These are phyloP conservation scores for Albifimbria verrucaria DNA, from an alignment of 2,329 filamentous ascomycete species.

Conservation along the genomic window DNA sequence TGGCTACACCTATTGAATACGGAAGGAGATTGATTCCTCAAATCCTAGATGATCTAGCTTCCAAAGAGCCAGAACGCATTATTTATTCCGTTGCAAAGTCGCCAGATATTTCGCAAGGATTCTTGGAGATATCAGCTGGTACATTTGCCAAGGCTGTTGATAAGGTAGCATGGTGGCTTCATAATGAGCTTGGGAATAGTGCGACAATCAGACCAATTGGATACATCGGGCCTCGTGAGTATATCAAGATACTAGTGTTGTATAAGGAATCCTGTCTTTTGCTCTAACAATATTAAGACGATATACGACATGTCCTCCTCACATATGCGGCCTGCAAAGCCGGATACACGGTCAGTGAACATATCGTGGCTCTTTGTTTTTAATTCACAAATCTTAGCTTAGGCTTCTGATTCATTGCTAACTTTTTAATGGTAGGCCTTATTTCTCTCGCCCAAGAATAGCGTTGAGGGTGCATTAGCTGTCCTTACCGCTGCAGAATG, in stretches of 20 bases:
- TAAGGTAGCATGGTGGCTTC: constrained; percentile 28
- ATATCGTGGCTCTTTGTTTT: too few species aligned
- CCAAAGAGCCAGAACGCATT: constrained; percentile 18
- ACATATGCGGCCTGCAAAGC: constrained; percentile 29
- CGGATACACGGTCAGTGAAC: constrained; percentile 24
- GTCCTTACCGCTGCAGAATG: constrained; percentile 29
- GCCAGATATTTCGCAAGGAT: constrained; percentile 10
- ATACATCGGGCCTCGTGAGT: constrained; percentile 31
- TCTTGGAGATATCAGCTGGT: constrained; percentile 19
- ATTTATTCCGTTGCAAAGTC: constrained; percentile 20
- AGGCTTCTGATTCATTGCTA: too few species aligned
- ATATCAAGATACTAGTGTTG: neutral
- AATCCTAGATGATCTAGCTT: constrained; percentile 23
- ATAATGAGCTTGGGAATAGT: constrained; percentile 12
- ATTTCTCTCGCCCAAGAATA: constrained; percentile 32
- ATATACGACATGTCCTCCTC: constrained; percentile 24
- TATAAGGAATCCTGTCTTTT: neutral
- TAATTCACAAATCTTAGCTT: too few species aligned
- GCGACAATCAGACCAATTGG: constrained; percentile 17
- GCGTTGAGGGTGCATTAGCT: constrained; percentile 24
- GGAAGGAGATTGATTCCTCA: constrained; percentile 23
- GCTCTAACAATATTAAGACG: constrained; percentile 18
- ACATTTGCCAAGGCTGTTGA: constrained; percentile 22
- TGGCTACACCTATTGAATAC: constrained; percentile 2
- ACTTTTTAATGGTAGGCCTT: constrained; percentile 20